Base-by-base conservation (phyloP, 148 eudicot genomes). In the Fagopyrum homotropicum region DNA sequence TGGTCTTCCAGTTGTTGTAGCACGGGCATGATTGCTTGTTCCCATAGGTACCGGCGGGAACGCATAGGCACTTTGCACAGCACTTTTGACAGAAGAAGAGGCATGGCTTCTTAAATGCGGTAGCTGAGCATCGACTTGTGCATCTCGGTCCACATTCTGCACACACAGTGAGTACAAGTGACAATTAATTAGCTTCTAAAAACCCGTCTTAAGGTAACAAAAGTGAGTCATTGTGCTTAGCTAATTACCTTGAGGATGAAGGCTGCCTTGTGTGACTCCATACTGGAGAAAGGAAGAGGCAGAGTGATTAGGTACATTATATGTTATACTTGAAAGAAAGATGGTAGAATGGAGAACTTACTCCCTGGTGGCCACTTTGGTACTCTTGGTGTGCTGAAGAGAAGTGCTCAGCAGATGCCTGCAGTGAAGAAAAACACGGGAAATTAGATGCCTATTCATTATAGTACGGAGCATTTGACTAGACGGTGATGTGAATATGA, bases 1-100 rank as follows among this genome's bases (percentile, higher is more conserved):
- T 72, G 74, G 74, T 72, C 55, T 72, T 72, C 74, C 74, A 72
- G 74, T 72, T 72, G 43, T 72, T 49, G 55, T 72, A 72, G 55
- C 74, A 72, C 9, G 74, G 74, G 74, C 74, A 72, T 46, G 51
- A 7, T 15, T 72, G 74, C 43, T 72, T 72, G 74, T 72, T 72
- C 26, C 74, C 74, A 14, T 72, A 72, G 40, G 74, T 72, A 19
- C 74, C 74, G 14, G 74, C 54, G n/a, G 74, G 74, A 49, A 72
- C 74, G 5, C 74, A 72, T 17, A 72, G 74, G 55, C 74, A 72
- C 9, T 72, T 72, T 45, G 74, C 74, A 17, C 74, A 72, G 55
- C 74, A 72, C 55, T 72, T 72, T 19, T 72, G 51, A 46, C 74
- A 72, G 74, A 72, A 72, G 74, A 72, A 47, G 54, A 72, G n/a